Conservation (phyloP, 441 rosid genomes). For the Jatropha podagrica region DNA sequence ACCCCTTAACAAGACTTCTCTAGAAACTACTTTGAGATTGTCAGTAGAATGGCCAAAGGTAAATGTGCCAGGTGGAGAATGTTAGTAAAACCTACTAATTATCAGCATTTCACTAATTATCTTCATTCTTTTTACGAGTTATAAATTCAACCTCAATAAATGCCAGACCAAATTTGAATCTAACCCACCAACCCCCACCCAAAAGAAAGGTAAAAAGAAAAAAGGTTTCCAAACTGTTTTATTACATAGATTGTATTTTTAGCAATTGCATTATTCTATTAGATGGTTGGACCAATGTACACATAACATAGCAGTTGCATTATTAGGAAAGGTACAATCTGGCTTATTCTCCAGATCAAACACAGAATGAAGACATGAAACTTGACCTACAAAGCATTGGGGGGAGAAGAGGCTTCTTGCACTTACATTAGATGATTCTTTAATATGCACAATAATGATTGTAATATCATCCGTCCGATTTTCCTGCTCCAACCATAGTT, state of each 20-base stretch:
- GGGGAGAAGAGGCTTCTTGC: slow-evolving; percentile 4
- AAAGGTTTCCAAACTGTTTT: not conserved
- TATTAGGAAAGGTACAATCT: not conserved
- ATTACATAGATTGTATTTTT: not conserved
- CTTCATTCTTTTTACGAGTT: not conserved
- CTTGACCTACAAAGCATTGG: not conserved
- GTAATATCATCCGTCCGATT: slow-evolving; percentile 98
- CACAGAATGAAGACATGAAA: not conserved
- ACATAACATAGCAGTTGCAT: not conserved
- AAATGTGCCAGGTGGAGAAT: not conserved
- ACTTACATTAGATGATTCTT: slow-evolving; percentile 57
- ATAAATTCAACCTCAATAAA: not conserved
- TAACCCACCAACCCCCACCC: not conserved
- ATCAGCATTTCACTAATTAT: not conserved
- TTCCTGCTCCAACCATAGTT: slow-evolving; percentile 82
- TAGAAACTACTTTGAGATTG: not conserved
- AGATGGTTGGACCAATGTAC: not conserved
- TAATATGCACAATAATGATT: slow-evolving; percentile 64
- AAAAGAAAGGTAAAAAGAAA: not conserved
- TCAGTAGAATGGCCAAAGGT: not conserved
- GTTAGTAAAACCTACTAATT: not conserved
- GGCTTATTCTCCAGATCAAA: not conserved
- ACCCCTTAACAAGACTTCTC: not conserved
- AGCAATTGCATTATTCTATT: not conserved
- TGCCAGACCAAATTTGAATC: not conserved